phyloP scores from a whole-genome alignment of 2,329 filamentous ascomycete species.

The Botrytis porri region DNA sequence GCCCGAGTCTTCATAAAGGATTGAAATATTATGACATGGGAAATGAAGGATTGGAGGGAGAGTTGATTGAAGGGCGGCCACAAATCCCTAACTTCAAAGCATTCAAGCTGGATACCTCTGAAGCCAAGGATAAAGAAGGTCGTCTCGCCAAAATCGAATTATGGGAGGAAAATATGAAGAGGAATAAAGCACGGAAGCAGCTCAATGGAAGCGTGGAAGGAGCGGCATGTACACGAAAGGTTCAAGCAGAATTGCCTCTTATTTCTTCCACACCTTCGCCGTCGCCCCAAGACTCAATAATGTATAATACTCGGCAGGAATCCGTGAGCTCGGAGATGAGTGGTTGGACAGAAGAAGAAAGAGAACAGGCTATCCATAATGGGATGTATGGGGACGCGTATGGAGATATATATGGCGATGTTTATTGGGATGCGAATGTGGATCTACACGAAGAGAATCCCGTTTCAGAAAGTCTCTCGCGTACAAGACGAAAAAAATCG shows the following conservation, averaged over 20 bases:
- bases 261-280: background rate
- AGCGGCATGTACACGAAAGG: background rate
- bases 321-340: no score
- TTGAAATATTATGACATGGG: background rate
- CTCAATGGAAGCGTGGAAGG: background rate
- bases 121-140: no score
- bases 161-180: background rate
- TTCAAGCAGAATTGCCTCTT: no score
- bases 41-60: background rate
- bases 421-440: background rate
- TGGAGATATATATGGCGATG: no score
- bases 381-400: background rate
- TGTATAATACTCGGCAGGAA: background rate
- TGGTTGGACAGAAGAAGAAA: background rate
- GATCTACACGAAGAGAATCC: background rate
- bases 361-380: no score
- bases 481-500: background rate
- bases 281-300: background rate
- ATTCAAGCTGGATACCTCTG: background rate
- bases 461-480: background rate
- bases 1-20: background rate
- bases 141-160: background rate
- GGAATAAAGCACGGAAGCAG: background rate
- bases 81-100: background rate
- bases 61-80: background rate